Evolutionary conservation across 139 green algal genomes (phyloP).

Genomic region (Ettlia oleoabundans): DNA sequence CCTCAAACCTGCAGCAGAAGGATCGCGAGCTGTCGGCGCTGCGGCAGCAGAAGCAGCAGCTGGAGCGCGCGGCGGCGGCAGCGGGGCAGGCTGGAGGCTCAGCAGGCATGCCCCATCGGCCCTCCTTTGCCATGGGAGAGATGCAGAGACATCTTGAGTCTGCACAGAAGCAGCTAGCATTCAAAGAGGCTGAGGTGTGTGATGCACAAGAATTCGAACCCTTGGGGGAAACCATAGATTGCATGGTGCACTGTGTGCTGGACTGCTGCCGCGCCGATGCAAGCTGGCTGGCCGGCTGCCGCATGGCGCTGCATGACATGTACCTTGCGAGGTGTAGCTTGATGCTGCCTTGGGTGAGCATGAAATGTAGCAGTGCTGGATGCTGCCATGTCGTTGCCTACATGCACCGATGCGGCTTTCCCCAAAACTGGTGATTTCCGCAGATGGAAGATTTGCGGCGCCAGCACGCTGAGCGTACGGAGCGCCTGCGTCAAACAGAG

Average conservation of each 20-base stretch:
- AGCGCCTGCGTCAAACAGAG: slow-evolving; percentile 14
- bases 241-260: too few relatives aligned
- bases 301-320: too few relatives aligned
- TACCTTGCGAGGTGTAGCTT: too few relatives aligned
- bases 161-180: slow-evolving; percentile 31
- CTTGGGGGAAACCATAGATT: too few relatives aligned
- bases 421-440: neutral
- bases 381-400: too few relatives aligned
- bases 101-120: neutral
- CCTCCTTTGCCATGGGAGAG: neutral
- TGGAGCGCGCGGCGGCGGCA: neutral
- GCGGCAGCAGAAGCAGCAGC: neutral
- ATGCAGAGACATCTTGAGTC: slow-evolving; percentile 42
- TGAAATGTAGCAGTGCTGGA: too few relatives aligned
- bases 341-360: too few relatives aligned
- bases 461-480: neutral
- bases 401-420: neutral
- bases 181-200: slow-evolving; percentile 44
- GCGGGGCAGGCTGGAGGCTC: too few relatives aligned
- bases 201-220: too few relatives aligned
- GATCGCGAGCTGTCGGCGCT: slow-evolving; percentile 3
- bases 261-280: too few relatives aligned
- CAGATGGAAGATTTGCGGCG: slow-evolving; percentile 18
- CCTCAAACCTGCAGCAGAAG: slow-evolving; percentile 24
- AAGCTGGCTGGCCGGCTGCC: too few relatives aligned